Percentiles rank a stretch among this genome's conserved stretches.
Conservation (phyloP, 352 stramenopile genomes). For the Phytophthora sp. region DNA sequence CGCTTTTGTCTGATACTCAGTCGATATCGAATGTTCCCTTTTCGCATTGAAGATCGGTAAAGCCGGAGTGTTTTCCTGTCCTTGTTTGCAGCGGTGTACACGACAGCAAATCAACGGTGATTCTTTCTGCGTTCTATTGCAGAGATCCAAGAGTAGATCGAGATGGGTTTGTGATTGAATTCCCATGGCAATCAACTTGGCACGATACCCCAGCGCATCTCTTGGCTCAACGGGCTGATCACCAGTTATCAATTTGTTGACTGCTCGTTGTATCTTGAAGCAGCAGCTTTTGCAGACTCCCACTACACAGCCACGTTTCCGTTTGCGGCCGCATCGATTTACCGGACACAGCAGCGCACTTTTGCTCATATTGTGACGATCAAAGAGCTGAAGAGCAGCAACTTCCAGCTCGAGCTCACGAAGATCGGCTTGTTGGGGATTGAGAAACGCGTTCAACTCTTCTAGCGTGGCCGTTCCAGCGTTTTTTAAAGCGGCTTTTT, state of each 20-base stretch:
- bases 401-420: slow-evolving; percentile 36
- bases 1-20: slow-evolving; percentile 49
- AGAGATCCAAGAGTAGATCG: slow-evolving; percentile 26
- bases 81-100: slow-evolving; percentile 39
- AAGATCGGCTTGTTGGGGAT: slow-evolving; percentile 23
- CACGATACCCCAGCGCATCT: too few species aligned
- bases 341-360: slow-evolving; percentile 41
- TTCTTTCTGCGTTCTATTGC: slow-evolving; percentile 12
- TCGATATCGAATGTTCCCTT: not conserved
- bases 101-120: slow-evolving; percentile 41
- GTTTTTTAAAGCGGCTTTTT: not conserved
- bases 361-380: not conserved
- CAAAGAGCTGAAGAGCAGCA: slow-evolving; percentile 42
- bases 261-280: slow-evolving; percentile 43
- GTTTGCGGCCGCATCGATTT: slow-evolving; percentile 47
- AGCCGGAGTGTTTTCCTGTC: not conserved
- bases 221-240: not conserved
- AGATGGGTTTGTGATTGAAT: slow-evolving; percentile 23
- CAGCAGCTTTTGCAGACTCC: slow-evolving; percentile 62
- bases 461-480: slow-evolving; percentile 14
- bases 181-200: slow-evolving; percentile 43
- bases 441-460: slow-evolving; percentile 54
- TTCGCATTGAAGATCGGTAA: too few species aligned
- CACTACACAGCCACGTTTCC: slow-evolving; percentile 50
- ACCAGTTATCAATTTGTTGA: slow-evolving; percentile 27